Conservation (phyloP, 2,329 filamentous ascomycete species). For the Cladosporium sp. region DNA sequence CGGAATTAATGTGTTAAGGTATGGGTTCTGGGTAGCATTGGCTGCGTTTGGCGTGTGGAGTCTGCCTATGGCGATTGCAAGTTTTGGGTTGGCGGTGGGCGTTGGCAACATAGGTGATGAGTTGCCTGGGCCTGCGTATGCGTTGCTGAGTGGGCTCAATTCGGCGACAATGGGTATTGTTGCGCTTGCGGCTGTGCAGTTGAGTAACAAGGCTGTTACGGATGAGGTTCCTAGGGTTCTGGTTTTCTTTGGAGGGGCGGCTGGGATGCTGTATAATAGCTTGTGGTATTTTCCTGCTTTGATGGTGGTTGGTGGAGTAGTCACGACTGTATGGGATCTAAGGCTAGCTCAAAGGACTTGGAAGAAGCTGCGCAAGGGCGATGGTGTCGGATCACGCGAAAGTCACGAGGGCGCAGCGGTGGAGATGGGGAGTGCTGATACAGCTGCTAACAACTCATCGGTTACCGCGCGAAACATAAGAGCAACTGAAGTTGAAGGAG, state of each 20-base stretch:
- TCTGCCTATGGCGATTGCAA: slow-evolving; percentile 69
- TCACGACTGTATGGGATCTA: slow-evolving; percentile 58
- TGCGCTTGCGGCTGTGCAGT: slow-evolving; percentile 65
- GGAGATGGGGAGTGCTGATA: background rate
- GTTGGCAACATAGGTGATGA: slow-evolving; percentile 61
- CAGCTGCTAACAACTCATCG: background rate
- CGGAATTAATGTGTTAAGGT: slow-evolving; percentile 66
- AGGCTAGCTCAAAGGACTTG: slow-evolving; percentile 4
- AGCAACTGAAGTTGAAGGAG: background rate
- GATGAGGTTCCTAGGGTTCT: slow-evolving; percentile 64
- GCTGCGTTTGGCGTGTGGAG: slow-evolving; percentile 66
- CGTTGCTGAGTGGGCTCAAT: slow-evolving; percentile 71
- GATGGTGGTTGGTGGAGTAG: slow-evolving; percentile 58
- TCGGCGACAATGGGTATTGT: slow-evolving; percentile 72
- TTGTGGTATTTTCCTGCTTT: slow-evolving; percentile 75
- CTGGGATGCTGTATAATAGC: slow-evolving; percentile 69
- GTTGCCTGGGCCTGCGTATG: slow-evolving; percentile 66
- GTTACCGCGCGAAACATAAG: background rate
- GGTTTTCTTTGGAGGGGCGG: slow-evolving; percentile 64
- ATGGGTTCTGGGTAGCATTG: slow-evolving; percentile 60
- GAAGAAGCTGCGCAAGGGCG: slow-evolving; percentile 7
- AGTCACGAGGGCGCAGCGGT: background rate
- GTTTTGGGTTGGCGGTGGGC: slow-evolving; percentile 68
- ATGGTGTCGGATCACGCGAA: background rate
- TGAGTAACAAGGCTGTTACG: slow-evolving; percentile 66